Evolutionary conservation across 108 stramenopile genomes (phyloP).

Genomic region (Fistulifera pelliculosa): DNA sequence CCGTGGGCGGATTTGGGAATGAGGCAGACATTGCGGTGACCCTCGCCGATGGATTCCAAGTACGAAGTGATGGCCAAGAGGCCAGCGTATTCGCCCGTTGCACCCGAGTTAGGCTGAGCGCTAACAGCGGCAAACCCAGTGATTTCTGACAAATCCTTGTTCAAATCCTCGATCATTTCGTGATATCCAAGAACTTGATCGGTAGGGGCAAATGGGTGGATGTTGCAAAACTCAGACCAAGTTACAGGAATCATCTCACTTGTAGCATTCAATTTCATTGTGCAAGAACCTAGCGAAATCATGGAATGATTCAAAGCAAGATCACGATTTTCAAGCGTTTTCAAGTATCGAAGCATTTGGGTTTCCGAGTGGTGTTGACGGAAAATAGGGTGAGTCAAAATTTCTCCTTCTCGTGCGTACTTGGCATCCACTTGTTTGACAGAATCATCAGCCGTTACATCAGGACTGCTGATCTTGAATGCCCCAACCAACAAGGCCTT

Average conservation of each 20-base stretch:
- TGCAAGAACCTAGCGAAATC: slow-evolving; percentile 98
- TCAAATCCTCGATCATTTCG: slow-evolving; percentile 89
- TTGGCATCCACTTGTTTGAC: slow-evolving; percentile 51
- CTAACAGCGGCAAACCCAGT: slow-evolving; percentile 99
- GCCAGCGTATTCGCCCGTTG: slow-evolving; percentile 97
- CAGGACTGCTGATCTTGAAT: slow-evolving; percentile 60
- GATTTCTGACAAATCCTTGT: slow-evolving; percentile 92
- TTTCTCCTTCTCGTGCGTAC: slow-evolving; percentile 59
- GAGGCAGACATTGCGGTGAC: slow-evolving; percentile 93
- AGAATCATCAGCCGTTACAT: slow-evolving; percentile 63
- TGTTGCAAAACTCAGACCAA: slow-evolving; percentile 92
- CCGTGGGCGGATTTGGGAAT: slow-evolving; percentile 99
- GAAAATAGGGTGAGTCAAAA: slow-evolving; percentile 95
- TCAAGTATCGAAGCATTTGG: slow-evolving; percentile 97
- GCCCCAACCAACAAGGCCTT: slow-evolving; percentile 52
- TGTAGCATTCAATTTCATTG: slow-evolving; percentile 99
- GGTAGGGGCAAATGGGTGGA: slow-evolving; percentile 97
- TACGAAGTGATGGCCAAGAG: slow-evolving; percentile 90
- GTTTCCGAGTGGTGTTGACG: slow-evolving; percentile 93
- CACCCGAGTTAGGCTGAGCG: slow-evolving; percentile 96
- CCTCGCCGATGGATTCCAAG: slow-evolving; percentile 72
- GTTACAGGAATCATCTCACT: slow-evolving; percentile 99
- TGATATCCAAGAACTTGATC: slow-evolving; percentile 91
- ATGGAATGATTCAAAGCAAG: slow-evolving; percentile 95
- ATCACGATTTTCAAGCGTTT: slow-evolving; percentile 93